A percentile compares a stretch with the other conserved stretches of the same genome.
These are phyloP conservation scores for Boletus subluridellus DNA, from an alignment of 1,284 basidiomycete genomes.

Conservation along the genomic window DNA sequence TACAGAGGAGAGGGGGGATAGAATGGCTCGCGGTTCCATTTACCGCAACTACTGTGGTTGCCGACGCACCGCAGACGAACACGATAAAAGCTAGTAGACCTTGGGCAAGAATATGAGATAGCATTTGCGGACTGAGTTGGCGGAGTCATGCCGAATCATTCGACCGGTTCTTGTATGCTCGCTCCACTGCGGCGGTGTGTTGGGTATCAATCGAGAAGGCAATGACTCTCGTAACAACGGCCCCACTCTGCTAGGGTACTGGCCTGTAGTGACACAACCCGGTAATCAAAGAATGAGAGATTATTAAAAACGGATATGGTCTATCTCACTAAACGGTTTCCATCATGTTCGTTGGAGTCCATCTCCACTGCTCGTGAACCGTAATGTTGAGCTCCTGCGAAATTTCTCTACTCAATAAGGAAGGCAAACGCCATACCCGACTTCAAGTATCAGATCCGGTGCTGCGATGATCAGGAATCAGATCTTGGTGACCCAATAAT, in stretches of 20 bases:
- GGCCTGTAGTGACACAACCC: neutral
- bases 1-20: conserved; percentile 49
- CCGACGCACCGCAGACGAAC: conserved; percentile 1
- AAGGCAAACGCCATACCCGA: conserved; percentile 31
- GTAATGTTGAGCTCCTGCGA: neutral
- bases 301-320: neutral
- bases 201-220: neutral
- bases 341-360: neutral
- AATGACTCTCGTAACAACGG: neutral
- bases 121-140: conserved; percentile 7
- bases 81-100: conserved; percentile 1
- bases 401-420: neutral
- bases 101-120: neutral
- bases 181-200: neutral
- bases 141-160: neutral
- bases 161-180: neutral
- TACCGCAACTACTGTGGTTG: conserved; percentile 40
- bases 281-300: neutral
- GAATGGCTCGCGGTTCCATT: conserved; percentile 47
- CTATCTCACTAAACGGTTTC: neutral
- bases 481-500: conserved; percentile 39
- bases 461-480: conserved; percentile 38
- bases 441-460: conserved; percentile 33
- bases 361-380: neutral
- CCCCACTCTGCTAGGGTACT: neutral